phyloP scores from a whole-genome alignment of 176 grass and related monocot species.

The Cymbopogon citratus region DNA sequence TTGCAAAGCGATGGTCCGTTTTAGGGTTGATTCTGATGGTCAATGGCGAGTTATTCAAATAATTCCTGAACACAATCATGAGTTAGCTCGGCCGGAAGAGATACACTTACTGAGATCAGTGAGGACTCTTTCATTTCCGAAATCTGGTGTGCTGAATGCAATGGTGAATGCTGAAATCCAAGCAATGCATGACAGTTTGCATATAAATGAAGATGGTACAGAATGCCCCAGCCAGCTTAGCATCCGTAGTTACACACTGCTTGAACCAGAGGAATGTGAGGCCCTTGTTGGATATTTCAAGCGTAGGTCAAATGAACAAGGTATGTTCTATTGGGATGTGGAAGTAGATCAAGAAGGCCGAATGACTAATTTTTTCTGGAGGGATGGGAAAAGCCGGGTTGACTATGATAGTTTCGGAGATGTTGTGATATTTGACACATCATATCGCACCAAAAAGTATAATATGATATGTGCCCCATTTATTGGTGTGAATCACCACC shows the following conservation, averaged over 20 bases:
- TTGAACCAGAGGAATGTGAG: constrained; percentile 57
- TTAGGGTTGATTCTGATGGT: constrained; percentile 65
- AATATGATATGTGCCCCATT: constrained; percentile 71
- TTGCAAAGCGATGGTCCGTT: constrained; percentile 82
- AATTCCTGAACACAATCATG: constrained; percentile 76
- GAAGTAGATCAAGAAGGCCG: constrained; percentile 60
- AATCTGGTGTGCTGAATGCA: constrained; percentile 59
- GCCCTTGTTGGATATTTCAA: constrained; percentile 62
- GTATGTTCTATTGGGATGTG: constrained; percentile 79
- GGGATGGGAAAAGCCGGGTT: constrained; percentile 50
- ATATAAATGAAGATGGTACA: constrained; percentile 37
- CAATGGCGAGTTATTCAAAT: constrained; percentile 76
- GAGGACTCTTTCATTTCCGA: constrained; percentile 66
- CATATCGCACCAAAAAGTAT: constrained; percentile 60
- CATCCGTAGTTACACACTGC: constrained; percentile 50
- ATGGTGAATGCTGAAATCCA: constrained; percentile 73
- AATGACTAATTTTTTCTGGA: constrained; percentile 67
- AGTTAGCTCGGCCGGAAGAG: constrained; percentile 57
- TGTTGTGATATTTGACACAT: constrained; percentile 66
- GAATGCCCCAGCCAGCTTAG: constrained; percentile 44
- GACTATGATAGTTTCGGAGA: constrained; percentile 77
- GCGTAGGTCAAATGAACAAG: constrained; percentile 41
- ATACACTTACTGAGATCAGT: constrained; percentile 75
- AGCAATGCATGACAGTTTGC: constrained; percentile 42
- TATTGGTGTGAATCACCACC: constrained; percentile 70